Percentiles rank a stretch among this genome's conserved stretches.
phyloP scores from a whole-genome alignment of 2,329 filamentous ascomycete genomes.

The Raffaelea albimanens region DNA sequence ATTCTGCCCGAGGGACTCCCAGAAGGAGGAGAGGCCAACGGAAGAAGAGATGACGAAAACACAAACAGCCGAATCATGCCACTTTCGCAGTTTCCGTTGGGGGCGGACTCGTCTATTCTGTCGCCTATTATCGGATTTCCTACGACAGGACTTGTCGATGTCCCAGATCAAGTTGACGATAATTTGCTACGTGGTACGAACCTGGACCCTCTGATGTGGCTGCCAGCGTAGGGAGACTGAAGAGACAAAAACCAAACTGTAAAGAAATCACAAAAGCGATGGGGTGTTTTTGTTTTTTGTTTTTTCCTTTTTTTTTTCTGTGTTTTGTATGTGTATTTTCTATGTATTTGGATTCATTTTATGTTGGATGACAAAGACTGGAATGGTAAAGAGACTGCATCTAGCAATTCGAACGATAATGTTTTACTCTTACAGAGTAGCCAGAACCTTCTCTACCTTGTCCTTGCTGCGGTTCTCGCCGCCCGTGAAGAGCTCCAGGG shows the following conservation, averaged over 20 bases:
- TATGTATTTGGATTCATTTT: no score
- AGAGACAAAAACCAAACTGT: no score
- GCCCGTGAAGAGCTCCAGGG: conserved; percentile 29
- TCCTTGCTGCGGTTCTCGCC: conserved; percentile 20
- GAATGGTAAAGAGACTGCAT: no score
- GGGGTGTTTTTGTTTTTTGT: not conserved
- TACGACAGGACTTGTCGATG: no score
- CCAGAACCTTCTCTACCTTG: conserved; percentile 20
- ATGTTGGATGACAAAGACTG: no score
- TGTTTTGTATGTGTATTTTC: no score
- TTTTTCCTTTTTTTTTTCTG: not conserved
- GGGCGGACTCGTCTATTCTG: not conserved
- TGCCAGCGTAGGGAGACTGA: no score
- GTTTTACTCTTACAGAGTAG: conserved; percentile 3
- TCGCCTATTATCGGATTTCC: not conserved
- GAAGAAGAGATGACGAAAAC: not conserved
- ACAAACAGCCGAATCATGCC: not conserved
- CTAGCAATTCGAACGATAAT: no score
- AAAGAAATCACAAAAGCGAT: no score
- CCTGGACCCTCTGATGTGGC: no score
- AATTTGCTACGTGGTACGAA: no score
- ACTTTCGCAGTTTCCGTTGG: not conserved
- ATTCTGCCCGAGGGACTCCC: not conserved
- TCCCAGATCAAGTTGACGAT: no score
- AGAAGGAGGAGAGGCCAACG: not conserved